These are phyloP conservation scores for Capillidium rhysosporum DNA, from an alignment of 371 early-diverging fungal species.

Conservation along the genomic window DNA sequence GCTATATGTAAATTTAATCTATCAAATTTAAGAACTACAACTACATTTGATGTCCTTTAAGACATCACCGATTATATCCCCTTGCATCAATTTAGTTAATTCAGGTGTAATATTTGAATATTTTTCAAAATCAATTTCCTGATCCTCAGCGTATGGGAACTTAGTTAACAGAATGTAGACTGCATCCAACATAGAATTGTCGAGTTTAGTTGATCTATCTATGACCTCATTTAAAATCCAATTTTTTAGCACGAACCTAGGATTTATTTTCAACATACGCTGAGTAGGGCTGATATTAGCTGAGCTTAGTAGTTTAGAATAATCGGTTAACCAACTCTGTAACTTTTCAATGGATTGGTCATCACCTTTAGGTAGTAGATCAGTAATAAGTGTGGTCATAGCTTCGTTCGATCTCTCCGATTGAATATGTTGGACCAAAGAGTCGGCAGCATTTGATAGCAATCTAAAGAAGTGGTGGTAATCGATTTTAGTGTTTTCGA, in stretches of 20 bases:
- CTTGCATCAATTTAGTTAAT: background rate
- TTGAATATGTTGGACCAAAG: background rate
- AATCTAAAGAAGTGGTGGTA: constrained; percentile 53
- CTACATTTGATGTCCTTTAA: background rate
- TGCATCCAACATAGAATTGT: constrained; percentile 18
- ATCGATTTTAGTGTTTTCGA: constrained; percentile 34
- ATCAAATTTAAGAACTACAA: constrained; percentile 1
- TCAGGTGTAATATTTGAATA: background rate
- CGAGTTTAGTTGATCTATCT: constrained; percentile 13
- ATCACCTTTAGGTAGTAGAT: background rate
- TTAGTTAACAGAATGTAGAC: constrained; percentile 27
- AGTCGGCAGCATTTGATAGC: constrained; percentile 14
- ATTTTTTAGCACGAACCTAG: constrained; percentile 47
- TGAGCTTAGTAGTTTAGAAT: background rate
- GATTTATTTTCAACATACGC: constrained; percentile 18
- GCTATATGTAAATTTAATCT: too few relatives aligned
- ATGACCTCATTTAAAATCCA: constrained; percentile 51
- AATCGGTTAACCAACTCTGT: constrained; percentile 2
- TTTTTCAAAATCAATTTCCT: background rate
- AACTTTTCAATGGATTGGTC: background rate
- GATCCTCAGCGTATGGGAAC: constrained; percentile 24
- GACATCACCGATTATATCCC: background rate
- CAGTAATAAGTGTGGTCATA: background rate
- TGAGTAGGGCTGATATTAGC: too few relatives aligned
- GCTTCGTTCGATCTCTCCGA: background rate